phyloP scores from a whole-genome alignment of 148 eudicot species.

The Vaccinium vitisidaea region DNA sequence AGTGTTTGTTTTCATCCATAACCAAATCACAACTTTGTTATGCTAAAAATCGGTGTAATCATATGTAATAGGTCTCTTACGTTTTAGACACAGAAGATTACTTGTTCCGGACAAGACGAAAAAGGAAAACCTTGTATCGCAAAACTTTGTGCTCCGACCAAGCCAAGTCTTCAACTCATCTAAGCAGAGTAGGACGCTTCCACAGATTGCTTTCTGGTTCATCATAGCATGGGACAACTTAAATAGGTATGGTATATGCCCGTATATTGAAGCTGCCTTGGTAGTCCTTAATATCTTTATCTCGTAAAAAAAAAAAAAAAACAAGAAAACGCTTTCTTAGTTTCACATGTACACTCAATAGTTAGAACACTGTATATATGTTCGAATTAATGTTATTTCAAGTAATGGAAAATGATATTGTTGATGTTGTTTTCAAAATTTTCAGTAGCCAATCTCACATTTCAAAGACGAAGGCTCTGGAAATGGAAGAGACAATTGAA shows the following conservation, averaged over 20 bases:
- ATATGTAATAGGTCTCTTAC: slow-evolving; percentile 62
- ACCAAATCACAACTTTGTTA: neutral
- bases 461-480: neutral
- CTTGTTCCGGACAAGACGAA: slow-evolving; percentile 45
- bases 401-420: neutral
- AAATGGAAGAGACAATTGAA: neutral
- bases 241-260: neutral
- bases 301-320: neutral
- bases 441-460: slow-evolving; percentile 5
- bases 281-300: neutral
- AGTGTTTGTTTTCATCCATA: neutral
- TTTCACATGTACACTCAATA: neutral
- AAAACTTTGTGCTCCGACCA: slow-evolving; percentile 38
- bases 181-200: slow-evolving; percentile 39
- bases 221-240: slow-evolving; percentile 9
- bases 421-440: slow-evolving; percentile 4
- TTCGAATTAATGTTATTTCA: neutral
- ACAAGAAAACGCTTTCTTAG: neutral
- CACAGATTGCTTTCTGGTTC: slow-evolving; percentile 31
- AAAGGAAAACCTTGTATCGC: slow-evolving; percentile 34
- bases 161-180: slow-evolving; percentile 33
- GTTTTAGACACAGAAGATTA: slow-evolving; percentile 83
- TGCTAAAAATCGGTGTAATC: slow-evolving; percentile 5
- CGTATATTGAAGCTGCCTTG: neutral
- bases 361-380: neutral